Percentiles rank a stretch among this genome's conserved stretches.
Evolutionary conservation across 2,329 filamentous ascomycete genomes (phyloP).

Genomic region (Xylaria arbuscula): DNA sequence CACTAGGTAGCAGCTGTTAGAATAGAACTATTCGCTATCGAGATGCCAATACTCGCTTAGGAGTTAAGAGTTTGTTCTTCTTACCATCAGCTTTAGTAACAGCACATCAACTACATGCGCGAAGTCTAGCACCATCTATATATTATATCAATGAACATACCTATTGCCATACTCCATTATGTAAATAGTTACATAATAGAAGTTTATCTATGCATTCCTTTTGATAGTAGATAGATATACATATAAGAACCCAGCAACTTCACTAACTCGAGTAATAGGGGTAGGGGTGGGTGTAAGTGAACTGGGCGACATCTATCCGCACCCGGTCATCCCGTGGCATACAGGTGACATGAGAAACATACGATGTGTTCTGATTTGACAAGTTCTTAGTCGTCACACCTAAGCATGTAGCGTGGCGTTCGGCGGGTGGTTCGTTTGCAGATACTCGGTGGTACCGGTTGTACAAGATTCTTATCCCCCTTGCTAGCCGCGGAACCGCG

Average conservation of each 20-base stretch:
- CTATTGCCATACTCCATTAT: background rate
- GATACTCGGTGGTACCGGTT: background rate
- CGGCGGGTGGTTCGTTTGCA: background rate
- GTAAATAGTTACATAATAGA: background rate
- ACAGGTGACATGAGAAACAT: background rate
- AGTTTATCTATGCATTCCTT: background rate
- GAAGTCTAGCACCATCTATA: no score
- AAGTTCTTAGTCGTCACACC: background rate
- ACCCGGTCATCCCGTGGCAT: background rate
- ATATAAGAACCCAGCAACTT: background rate
- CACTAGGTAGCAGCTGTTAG: slow-evolving; percentile 72
- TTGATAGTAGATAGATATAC: background rate
- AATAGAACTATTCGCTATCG: slow-evolving; percentile 52
- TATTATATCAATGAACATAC: no score
- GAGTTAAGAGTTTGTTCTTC: no score
- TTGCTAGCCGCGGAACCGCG: background rate
- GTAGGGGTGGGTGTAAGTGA: background rate
- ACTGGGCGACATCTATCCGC: background rate
- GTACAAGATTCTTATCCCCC: background rate
- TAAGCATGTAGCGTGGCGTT: background rate
- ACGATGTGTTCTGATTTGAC: background rate
- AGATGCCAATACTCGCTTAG: slow-evolving; percentile 80
- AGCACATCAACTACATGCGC: no score
- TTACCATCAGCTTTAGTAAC: no score
- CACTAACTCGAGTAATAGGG: background rate